These are phyloP conservation scores for Pseudozyma flocculosa DNA, from an alignment of 1,284 basidiomycete genomes.

Conservation along the genomic window DNA sequence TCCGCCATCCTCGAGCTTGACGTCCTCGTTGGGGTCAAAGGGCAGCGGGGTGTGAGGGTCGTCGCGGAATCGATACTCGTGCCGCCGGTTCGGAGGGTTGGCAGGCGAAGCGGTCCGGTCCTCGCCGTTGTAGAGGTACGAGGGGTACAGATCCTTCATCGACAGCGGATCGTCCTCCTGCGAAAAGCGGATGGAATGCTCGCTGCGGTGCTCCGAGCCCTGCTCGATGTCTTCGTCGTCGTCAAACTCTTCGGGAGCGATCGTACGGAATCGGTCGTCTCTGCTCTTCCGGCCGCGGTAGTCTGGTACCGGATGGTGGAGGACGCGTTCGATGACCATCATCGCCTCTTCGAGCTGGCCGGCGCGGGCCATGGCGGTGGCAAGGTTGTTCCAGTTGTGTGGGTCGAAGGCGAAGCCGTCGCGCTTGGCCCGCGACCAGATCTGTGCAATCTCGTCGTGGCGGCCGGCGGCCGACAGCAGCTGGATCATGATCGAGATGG, in stretches of 20 bases:
- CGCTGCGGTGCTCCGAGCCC: neutral
- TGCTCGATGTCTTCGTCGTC: neutral
- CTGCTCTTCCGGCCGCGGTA: conserved; percentile 5
- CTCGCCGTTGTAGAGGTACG: conserved; percentile 6
- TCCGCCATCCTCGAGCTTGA: neutral
- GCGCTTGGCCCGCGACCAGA: conserved; percentile 70
- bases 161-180: conserved; percentile 14
- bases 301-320: conserved; percentile 57
- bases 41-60: conserved; percentile 20
- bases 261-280: neutral
- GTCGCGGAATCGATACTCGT: conserved; percentile 15
- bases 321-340: conserved; percentile 75
- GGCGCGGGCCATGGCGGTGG: conserved; percentile 72
- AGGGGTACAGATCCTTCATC: conserved; percentile 4
- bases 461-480: conserved; percentile 60
- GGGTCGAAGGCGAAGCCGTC: conserved; percentile 82
- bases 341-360: conserved; percentile 80
- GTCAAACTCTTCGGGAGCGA: conserved; percentile 3
- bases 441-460: conserved; percentile 68
- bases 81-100: conserved; percentile 14
- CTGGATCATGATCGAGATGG: conserved; percentile 82
- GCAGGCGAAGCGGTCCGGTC: conserved; percentile 13
- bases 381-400: conserved; percentile 89
- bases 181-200: neutral
- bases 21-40: conserved; percentile 7